These are phyloP conservation scores for Jaenimonas drosophilae DNA, from an alignment of 208 protist genomes.

Conservation along the genomic window DNA sequence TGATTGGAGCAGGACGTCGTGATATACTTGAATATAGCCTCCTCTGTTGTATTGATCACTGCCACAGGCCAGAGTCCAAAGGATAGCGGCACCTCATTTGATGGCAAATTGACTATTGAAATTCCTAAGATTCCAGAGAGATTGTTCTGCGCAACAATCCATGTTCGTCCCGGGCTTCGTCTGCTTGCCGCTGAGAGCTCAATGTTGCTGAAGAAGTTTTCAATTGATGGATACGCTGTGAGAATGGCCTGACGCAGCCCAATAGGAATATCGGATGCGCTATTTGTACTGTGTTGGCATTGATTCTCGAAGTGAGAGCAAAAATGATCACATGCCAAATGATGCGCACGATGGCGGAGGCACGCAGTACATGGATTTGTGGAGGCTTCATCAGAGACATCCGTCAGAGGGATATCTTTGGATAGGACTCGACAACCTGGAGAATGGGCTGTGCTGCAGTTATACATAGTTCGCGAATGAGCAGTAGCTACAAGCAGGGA, in stretches of 20 bases:
- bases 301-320: conserved; percentile 34
- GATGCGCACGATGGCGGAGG: conserved; percentile 47
- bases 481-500: conserved; percentile 12
- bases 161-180: conserved; percentile 42
- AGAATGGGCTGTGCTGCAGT: conserved; percentile 3
- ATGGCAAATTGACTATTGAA: conserved; percentile 37
- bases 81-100: conserved; percentile 31
- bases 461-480: conserved; percentile 1
- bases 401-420: conserved; percentile 28
- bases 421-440: conserved; percentile 46
- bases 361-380: conserved; percentile 43
- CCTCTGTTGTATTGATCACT: conserved; percentile 56
- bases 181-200: conserved; percentile 22
- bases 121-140: conserved; percentile 10
- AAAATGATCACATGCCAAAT: conserved; percentile 59
- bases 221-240: conserved; percentile 27
- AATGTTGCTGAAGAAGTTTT: conserved; percentile 17
- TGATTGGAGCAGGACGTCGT: conserved; percentile 3
- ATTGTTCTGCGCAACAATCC: conserved; percentile 59
- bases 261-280: conserved; percentile 6
- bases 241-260: conserved; percentile 15
- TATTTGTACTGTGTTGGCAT: conserved; percentile 9
- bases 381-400: conserved; percentile 26
- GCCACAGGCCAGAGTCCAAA: conserved; percentile 77
- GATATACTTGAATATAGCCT: conserved; percentile 16